Base-by-base conservation (phyloP, 208 protist species). In the Wallacemonas rigidus region DNA sequence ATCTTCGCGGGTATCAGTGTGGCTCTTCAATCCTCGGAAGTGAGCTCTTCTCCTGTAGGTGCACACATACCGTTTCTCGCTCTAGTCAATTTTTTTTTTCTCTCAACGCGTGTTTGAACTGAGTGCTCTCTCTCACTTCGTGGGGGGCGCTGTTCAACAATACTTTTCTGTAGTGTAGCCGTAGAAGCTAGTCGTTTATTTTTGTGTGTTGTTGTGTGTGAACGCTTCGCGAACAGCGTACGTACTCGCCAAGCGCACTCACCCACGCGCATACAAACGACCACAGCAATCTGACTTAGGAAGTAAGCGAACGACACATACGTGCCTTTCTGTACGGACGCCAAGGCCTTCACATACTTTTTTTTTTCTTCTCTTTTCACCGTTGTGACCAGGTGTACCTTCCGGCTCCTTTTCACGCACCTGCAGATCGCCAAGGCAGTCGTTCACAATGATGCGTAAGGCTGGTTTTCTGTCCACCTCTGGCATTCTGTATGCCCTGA, bases 401-500 rank as follows among this genome's bases (percentile, higher is more conserved):
- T 7, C 53, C 8, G 14, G 17, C 53, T 7, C 17, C 6, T 41
- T 2, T 39, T 51, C 43, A 38, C 40, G 41, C n/a, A 12, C 43
- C 47, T 65, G n/a, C 41, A 38, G 14, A 7, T 57, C 5, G 26
- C 53, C 53, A 35, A 57, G 14, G 17, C 6, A 17, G 11, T 15
- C 53, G 2, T 40, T 11, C 15, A 74, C 36, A 4, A 80, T 75
- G 70, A 72, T 78, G 75, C 72, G 69, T 15, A 70, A 63, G 26
- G 69, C 50, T 12, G 88, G 91, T 3, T 69, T 90, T 26, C 67
- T 93, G 11, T 75, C 80, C 45, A 43, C 69, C 11, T 86, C 78
- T 6, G 69, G 63, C 7, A 43, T 79, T 38, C 69, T 92, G 35
- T 54, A 86, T 72, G 87, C 87, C 17, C 89, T 99, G 5, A 98